Conservation (phyloP, 441 rosid species). For the Jatropha podagrica region DNA sequence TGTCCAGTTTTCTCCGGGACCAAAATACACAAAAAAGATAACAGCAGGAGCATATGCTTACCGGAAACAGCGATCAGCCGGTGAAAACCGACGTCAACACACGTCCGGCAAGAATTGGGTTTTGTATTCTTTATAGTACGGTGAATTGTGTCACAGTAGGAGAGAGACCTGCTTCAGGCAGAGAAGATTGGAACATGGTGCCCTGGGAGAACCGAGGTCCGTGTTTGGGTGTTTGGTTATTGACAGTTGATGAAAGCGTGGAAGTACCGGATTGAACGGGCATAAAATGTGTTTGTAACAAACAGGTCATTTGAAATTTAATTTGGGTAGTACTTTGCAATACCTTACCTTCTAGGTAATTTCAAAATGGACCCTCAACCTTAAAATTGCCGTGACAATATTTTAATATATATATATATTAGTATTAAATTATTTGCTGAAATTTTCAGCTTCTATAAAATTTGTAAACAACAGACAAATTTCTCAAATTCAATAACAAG, state of each 20-base stretch:
- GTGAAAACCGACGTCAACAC: conserved; percentile 1
- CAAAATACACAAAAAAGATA: background rate
- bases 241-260: background rate
- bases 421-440: too few relatives aligned
- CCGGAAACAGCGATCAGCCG: conserved; percentile 18
- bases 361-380: too few relatives aligned
- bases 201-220: background rate
- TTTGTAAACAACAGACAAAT: too few relatives aligned
- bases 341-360: background rate
- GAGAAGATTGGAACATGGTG: conserved; percentile 11
- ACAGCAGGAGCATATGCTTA: conserved; percentile 13
- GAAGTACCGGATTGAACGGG: background rate
- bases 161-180: conserved; percentile 4
- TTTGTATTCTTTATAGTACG: background rate
- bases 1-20: conserved; percentile 2
- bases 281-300: background rate
- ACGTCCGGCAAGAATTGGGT: conserved; percentile 1
- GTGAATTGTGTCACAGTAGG: conserved; percentile 13
- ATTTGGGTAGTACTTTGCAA: background rate
- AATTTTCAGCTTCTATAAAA: too few relatives aligned
- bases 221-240: conserved; percentile 11
- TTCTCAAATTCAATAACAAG: too few relatives aligned
- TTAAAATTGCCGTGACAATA: background rate
- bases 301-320: background rate
- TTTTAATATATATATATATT: background rate